phyloP scores from a whole-genome alignment of 2,329 filamentous ascomycete genomes.

The Pseudocercospora pini-densiflorae region DNA sequence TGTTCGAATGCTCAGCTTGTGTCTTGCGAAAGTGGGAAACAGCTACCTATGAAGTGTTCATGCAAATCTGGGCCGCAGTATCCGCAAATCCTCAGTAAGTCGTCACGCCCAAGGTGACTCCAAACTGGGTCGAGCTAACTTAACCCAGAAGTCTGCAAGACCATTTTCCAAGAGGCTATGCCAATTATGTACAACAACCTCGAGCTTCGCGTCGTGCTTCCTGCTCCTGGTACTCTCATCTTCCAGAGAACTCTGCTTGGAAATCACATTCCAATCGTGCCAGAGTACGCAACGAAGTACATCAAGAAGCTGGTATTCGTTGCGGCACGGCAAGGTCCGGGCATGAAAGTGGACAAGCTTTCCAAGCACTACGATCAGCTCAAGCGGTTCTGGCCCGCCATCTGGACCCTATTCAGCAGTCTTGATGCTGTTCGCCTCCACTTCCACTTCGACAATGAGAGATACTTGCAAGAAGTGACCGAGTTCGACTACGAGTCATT shows the following conservation, averaged over 20 bases:
- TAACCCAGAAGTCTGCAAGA: no score
- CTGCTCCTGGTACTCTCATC: not conserved
- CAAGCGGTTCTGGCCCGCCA: not conserved
- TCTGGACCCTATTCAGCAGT: not conserved
- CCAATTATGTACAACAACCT: not conserved
- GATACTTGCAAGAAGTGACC: not conserved
- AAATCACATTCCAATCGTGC: not conserved
- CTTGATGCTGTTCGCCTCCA: not conserved
- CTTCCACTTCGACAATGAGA: not conserved
- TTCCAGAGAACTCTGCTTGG: not conserved
- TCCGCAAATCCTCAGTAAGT: no score
- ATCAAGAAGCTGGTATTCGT: not conserved
- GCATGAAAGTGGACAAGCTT: no score
- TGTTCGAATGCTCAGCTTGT: no score
- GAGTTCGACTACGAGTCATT: not conserved
- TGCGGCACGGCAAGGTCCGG: no score
- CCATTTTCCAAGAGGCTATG: not conserved
- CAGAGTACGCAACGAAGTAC: not conserved
- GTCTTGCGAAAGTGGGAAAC: no score
- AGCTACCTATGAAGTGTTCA: no score
- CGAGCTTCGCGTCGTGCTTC: not conserved
- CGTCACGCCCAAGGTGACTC: no score
- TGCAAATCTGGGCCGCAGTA: no score
- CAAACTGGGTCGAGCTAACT: no score
- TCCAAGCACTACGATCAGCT: not conserved